Evolutionary conservation across 2,329 filamentous ascomycete genomes (phyloP), one percentile per base, ranked within the genome.

Genomic region (Domatiomyces catenatus): DNA sequence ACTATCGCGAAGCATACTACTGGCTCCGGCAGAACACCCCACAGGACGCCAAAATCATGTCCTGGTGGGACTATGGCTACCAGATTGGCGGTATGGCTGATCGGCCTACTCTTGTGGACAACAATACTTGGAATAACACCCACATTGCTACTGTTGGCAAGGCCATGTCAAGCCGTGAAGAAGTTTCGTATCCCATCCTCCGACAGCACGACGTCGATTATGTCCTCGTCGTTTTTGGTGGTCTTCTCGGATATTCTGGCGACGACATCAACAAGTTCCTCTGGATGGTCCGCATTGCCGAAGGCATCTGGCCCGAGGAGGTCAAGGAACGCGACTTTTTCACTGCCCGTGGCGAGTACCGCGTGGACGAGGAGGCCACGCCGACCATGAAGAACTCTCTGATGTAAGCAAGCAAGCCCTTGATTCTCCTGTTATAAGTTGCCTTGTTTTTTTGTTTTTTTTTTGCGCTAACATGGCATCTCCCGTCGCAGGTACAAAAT

Each of bases 91-190:
- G 92, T 59, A 98, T 98, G 92, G 92, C 92, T 47, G 92, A 98
- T 67, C 80, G 92, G 50, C 92, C 92, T 32, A 98, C 92, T 1
- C 76, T 98, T 32, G 92, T 98, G 32, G 92, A 98, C 74, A 98
- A 98, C 75, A 98, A 98, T 73, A 98, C 92, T 1, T 98, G 92
- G 92, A 98, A 98, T 75, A 98, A 98, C 74, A 98, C 92, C 6
- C 92, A 98, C 67, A 98, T 98, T 69, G 92, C 92, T 49, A 98
- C 92, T 12, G 92, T 98, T 52, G 92, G 92, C 63, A 98, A 98
- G 73, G 92, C 92, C 43, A 96, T 98, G 92, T 92, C 85, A 71
- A 95, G 89, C 6, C 77, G 86, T 45, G 92, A 98, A 69, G 93
- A 98, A 68, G 89, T 96, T 69, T 94, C 88, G 71, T 98, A 98